phyloP scores from a whole-genome alignment of 768 basidiomycete genomes.

The Kwoniella sp. region DNA sequence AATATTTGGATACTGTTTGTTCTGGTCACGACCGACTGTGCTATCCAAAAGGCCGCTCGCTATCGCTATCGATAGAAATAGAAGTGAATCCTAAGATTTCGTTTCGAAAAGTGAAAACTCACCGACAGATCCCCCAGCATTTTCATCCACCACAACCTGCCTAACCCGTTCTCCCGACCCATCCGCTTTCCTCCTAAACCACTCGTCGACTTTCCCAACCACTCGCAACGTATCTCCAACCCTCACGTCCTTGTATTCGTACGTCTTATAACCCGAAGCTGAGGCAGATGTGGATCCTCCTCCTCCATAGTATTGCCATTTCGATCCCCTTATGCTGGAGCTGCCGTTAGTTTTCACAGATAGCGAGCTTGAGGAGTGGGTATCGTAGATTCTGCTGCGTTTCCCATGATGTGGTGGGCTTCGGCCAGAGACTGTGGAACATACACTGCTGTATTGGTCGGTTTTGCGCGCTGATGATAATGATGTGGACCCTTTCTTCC shows the following conservation, averaged over 20 bases:
- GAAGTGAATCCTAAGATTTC: no score
- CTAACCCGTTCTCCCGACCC: conserved; percentile 38
- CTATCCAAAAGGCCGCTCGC: no score
- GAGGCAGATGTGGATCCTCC: background rate
- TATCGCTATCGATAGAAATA: no score
- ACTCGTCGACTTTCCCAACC: conserved; percentile 46
- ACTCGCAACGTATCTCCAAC: conserved; percentile 47
- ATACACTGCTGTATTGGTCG: no score
- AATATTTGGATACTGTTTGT: background rate
- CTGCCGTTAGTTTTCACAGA: no score
- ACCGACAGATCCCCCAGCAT: conserved; percentile 42
- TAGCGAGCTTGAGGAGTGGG: no score
- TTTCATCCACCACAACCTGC: conserved; percentile 38
- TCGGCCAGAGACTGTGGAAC: no score
- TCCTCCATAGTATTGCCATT: background rate
- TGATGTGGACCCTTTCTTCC: background rate
- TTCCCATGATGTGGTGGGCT: conserved; percentile 1
- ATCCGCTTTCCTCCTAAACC: conserved; percentile 28
- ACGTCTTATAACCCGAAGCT: conserved; percentile 18
- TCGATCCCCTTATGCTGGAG: no score
- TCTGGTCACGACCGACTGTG: no score
- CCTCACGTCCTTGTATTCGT: conserved; percentile 31
- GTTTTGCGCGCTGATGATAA: no score
- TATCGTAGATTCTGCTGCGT: no score
- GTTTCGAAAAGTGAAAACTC: no score